Evolutionary conservation across 2,329 filamentous ascomycete species (phyloP).

Genomic region (Botrytis deweyae): DNA sequence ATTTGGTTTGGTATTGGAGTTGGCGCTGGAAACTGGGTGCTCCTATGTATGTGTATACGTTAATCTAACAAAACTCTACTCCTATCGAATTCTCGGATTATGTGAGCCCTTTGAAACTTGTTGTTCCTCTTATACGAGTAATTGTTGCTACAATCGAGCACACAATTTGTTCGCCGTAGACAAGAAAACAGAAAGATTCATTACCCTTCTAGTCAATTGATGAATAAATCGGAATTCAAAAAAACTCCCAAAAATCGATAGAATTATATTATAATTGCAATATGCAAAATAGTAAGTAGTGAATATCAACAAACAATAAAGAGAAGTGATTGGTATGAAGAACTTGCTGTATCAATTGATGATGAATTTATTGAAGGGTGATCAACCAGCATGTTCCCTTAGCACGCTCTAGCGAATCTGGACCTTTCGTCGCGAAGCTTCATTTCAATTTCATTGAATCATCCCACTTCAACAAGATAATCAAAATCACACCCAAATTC

Average conservation of each 20-base stretch:
- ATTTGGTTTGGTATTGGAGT: conserved; percentile 15
- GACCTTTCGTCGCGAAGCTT: not conserved
- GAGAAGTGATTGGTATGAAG: not conserved
- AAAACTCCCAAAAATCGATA: not conserved
- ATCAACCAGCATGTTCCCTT: not conserved
- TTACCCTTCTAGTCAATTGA: not conserved
- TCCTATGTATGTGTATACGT: conserved; percentile 8
- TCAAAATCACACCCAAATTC: not conserved
- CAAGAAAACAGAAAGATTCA: not conserved
- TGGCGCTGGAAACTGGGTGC: not conserved
- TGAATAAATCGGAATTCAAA: not conserved
- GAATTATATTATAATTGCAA: not conserved
- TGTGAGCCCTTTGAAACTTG: not conserved
- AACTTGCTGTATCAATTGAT: not conserved
- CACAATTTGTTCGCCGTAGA: too few relatives aligned
- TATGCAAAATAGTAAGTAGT: not conserved
- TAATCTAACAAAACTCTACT: conserved; percentile 13
- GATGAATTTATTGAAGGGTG: not conserved
- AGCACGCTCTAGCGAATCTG: conserved; percentile 11
- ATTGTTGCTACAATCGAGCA: not conserved
- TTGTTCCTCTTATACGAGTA: not conserved
- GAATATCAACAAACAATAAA: not conserved
- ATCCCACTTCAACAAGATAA: conserved; percentile 11
- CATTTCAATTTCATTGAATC: conserved; percentile 6
- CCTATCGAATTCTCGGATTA: not conserved